phyloP scores from a whole-genome alignment of 2,329 filamentous ascomycete genomes.

The Diaporthe sp. region DNA sequence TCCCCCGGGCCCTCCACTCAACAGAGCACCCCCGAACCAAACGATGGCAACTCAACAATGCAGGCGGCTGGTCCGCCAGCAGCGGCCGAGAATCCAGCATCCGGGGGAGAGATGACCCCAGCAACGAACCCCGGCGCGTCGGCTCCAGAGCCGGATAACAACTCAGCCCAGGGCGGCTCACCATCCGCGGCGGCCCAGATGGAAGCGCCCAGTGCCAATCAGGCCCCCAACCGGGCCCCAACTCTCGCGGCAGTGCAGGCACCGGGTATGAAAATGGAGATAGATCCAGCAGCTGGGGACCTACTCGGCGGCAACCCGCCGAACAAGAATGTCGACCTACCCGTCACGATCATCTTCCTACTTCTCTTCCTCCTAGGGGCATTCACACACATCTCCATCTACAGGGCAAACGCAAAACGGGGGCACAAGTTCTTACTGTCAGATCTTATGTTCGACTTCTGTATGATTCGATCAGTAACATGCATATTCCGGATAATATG shows the following conservation, averaged over 20 bases:
- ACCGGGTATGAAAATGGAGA: neutral
- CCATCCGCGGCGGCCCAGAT: slow-evolving; percentile 2
- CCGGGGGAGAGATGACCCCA: slow-evolving; percentile 3
- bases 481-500: slow-evolving; percentile 54
- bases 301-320: slow-evolving; percentile 39
- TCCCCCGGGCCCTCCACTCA: neutral
- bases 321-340: slow-evolving; percentile 43
- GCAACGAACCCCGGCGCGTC: neutral
- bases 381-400: slow-evolving; percentile 46
- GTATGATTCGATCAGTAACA: slow-evolving; percentile 52
- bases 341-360: slow-evolving; percentile 47
- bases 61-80: slow-evolving; percentile 21
- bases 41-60: neutral
- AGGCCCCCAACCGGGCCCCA: neutral
- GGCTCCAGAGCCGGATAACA: neutral
- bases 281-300: slow-evolving; percentile 32
- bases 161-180: neutral
- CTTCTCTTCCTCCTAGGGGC: slow-evolving; percentile 46
- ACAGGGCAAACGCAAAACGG: slow-evolving; percentile 49
- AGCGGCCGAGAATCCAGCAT: slow-evolving; percentile 1
- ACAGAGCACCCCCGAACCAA: neutral
- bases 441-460: slow-evolving; percentile 54
- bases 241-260: neutral
- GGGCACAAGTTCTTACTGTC: slow-evolving; percentile 57
- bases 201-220: slow-evolving; percentile 9